A percentile compares a stretch with the other conserved stretches of the same genome.
Evolutionary conservation across 2,329 filamentous ascomycete genomes (phyloP).

Genomic region (Albifimbria verrucaria): DNA sequence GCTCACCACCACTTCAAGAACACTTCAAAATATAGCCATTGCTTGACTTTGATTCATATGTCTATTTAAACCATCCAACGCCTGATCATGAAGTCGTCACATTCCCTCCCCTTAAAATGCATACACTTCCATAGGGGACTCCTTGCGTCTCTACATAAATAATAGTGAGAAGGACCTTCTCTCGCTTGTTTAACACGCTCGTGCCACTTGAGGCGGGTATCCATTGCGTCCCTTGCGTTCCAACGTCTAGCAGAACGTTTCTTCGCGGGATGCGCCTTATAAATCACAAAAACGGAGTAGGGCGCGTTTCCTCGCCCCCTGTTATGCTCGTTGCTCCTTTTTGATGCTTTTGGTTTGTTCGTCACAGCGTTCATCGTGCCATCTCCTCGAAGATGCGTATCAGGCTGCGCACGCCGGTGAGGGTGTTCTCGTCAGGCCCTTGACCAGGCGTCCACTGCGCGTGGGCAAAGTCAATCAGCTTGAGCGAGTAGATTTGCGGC

Average conservation of each 20-base stretch:
- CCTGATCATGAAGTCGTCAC: background rate
- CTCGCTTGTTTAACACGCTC: background rate
- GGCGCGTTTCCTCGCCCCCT: background rate
- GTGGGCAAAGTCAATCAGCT: slow-evolving; percentile 96
- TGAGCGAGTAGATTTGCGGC: slow-evolving; percentile 72
- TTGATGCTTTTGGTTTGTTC: slow-evolving; percentile 5
- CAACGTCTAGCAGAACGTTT: background rate
- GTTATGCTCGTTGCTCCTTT: background rate
- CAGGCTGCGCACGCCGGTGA: slow-evolving; percentile 71
- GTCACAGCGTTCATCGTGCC: slow-evolving; percentile 23
- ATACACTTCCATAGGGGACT: background rate
- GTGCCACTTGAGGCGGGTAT: background rate
- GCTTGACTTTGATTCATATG: background rate
- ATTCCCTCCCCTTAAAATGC: background rate
- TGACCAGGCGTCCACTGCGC: slow-evolving; percentile 77
- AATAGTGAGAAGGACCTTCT: background rate
- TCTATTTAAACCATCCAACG: background rate
- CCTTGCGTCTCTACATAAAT: background rate
- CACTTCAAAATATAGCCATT: too few relatives aligned
- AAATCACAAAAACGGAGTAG: background rate
- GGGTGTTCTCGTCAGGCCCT: slow-evolving; percentile 81
- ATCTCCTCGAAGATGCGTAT: slow-evolving; percentile 69
- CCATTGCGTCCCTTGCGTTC: background rate
- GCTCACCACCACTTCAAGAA: too few relatives aligned
- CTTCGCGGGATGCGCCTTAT: too few relatives aligned